A percentile compares a stretch with the other conserved stretches of the same genome.
Evolutionary conservation across 2,329 filamentous ascomycete genomes (phyloP).

Genomic region (Juglanconis juglandina): DNA sequence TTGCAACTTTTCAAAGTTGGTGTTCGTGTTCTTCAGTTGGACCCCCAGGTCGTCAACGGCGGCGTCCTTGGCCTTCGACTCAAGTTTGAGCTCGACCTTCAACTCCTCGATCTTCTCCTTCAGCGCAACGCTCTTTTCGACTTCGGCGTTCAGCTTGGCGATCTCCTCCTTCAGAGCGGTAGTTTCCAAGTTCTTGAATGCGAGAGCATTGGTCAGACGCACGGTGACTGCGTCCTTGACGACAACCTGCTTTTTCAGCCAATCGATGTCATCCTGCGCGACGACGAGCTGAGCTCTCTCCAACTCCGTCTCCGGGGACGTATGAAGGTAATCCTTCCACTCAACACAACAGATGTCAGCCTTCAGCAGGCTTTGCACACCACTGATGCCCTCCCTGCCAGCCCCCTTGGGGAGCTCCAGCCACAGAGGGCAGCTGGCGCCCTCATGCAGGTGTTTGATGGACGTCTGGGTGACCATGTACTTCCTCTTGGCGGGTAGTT

Average conservation of each 20-base stretch:
- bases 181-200: neutral
- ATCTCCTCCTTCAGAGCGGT: neutral
- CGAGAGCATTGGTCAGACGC: neutral
- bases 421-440: constrained; percentile 5
- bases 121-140: neutral
- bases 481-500: neutral
- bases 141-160: neutral
- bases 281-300: constrained; percentile 3
- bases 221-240: neutral
- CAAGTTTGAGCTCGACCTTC: neutral
- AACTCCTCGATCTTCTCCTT: neutral
- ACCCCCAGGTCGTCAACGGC: neutral
- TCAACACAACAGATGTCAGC: constrained; percentile 2
- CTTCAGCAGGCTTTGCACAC: neutral
- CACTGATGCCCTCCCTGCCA: neutral
- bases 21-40: neutral
- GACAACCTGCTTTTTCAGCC: constrained; percentile 6
- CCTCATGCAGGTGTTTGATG: constrained; percentile 4
- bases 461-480: constrained; percentile 14
- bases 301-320: neutral
- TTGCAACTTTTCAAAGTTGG: neutral
- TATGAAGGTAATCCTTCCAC: constrained; percentile 3
- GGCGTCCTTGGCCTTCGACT: neutral
- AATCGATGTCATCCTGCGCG: neutral
- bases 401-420: neutral